Conservation (phyloP, 108 stramenopile species). For the Pseudonitzschia delicatissima region DNA sequence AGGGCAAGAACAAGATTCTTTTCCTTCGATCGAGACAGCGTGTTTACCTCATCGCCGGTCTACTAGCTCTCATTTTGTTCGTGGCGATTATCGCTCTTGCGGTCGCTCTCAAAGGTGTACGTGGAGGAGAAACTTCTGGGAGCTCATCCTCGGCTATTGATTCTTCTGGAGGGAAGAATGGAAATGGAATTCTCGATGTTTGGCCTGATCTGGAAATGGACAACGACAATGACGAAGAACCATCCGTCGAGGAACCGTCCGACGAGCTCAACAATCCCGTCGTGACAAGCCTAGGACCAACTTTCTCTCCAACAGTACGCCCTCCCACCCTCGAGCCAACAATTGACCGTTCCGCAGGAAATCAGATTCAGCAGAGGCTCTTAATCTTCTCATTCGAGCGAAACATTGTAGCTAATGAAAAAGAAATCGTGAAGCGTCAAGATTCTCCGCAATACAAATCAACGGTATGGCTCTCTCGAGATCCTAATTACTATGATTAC, state of each 20-base stretch:
- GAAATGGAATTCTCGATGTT: background rate
- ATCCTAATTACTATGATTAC: slow-evolving; percentile 23
- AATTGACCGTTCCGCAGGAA: background rate
- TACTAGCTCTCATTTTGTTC: slow-evolving; percentile 3
- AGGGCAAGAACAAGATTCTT: background rate
- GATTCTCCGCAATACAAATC: slow-evolving; percentile 19
- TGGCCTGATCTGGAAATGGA: slow-evolving; percentile 16
- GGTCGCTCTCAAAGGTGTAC: slow-evolving; percentile 7
- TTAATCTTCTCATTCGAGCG: background rate
- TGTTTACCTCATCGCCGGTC: slow-evolving; percentile 5
- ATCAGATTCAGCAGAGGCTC: background rate
- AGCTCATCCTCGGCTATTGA: background rate
- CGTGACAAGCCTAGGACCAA: no score
- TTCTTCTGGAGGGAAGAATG: background rate
- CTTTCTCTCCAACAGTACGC: background rate
- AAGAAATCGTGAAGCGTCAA: background rate
- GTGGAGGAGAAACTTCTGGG: background rate
- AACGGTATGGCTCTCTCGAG: slow-evolving; percentile 19
- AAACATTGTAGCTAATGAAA: background rate
- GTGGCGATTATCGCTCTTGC: slow-evolving; percentile 9
- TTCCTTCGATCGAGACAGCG: slow-evolving; percentile 5
- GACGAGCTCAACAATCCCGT: no score
- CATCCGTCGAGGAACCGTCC: no score
- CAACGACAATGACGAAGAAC: no score
- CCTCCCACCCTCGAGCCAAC: background rate